These are phyloP conservation scores for Vigna angularis DNA, from an alignment of 306 rosid species.

Conservation along the genomic window DNA sequence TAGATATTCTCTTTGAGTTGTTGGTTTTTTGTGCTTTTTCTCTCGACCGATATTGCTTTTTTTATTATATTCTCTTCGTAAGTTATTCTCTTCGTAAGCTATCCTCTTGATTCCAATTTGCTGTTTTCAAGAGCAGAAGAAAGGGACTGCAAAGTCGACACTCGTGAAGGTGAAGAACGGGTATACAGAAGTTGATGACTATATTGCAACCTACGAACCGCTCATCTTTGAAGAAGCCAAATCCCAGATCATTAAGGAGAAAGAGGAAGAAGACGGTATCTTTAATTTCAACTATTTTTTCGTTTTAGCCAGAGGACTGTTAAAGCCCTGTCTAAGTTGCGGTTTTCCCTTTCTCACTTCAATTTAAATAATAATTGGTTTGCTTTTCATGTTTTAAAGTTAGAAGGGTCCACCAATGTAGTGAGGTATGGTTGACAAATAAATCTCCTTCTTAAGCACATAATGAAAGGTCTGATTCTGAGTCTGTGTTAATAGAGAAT, in stretches of 20 bases:
- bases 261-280: slow-evolving; percentile 69
- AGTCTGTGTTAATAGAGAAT: background rate
- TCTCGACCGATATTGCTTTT: too few relatives aligned
- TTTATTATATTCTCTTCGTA: too few relatives aligned
- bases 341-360: background rate
- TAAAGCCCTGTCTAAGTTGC: background rate
- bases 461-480: too few relatives aligned
- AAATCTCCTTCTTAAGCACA: too few relatives aligned
- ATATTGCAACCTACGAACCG: slow-evolving; percentile 82
- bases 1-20: too few relatives aligned
- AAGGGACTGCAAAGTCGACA: slow-evolving; percentile 41
- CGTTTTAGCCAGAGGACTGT: background rate
- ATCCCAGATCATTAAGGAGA: slow-evolving; percentile 67
- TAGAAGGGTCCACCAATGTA: too few relatives aligned
- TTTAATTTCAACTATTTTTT: background rate
- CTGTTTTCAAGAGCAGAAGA: background rate
- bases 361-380: background rate
- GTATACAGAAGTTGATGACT: slow-evolving; percentile 78
- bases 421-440: too few relatives aligned
- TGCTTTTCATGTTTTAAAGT: background rate
- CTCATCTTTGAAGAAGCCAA: slow-evolving; percentile 85
- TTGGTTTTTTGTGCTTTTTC: too few relatives aligned
- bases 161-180: slow-evolving; percentile 57
- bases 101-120: too few relatives aligned
- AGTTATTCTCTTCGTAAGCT: too few relatives aligned